These are phyloP conservation scores for Apostasia shenzhenica DNA, from an alignment of 106 monocot species.

Conservation along the genomic window DNA sequence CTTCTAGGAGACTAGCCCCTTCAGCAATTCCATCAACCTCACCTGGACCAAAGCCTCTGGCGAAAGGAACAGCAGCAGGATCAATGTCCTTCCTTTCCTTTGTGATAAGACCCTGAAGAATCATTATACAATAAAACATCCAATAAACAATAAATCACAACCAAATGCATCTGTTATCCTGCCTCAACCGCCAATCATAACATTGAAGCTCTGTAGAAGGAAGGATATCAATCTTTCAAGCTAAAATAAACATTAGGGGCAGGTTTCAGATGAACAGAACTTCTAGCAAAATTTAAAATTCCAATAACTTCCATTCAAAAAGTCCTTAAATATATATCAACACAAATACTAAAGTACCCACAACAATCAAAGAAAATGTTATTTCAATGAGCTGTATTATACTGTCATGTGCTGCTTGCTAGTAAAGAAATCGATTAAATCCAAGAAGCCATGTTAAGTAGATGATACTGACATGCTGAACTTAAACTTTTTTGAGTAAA, in stretches of 20 bases:
- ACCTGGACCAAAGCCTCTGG: slow-evolving; percentile 57
- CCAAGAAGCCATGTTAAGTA: too few relatives aligned
- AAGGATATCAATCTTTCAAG: background rate
- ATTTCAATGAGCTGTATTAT: background rate
- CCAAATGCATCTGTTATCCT: background rate
- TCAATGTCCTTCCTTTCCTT: slow-evolving; percentile 65
- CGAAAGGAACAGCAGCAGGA: slow-evolving; percentile 77
- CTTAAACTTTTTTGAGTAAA: background rate
- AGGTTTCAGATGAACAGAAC: too few relatives aligned
- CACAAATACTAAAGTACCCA: too few relatives aligned
- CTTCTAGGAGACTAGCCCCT: slow-evolving; percentile 89
- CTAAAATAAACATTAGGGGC: too few relatives aligned
- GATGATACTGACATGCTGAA: too few relatives aligned
- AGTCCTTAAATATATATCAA: too few relatives aligned
- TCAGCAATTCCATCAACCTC: slow-evolving; percentile 72
- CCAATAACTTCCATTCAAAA: too few relatives aligned
- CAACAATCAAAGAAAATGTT: background rate
- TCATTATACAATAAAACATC: background rate
- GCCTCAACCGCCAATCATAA: background rate
- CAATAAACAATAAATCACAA: background rate
- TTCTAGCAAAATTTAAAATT: too few relatives aligned
- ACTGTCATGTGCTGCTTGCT: background rate
- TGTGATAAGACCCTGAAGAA: slow-evolving; percentile 77
- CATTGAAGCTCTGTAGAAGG: background rate
- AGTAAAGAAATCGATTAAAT: too few relatives aligned